Evolutionary conservation across 2,329 filamentous ascomycete genomes (phyloP).

Genomic region (Penicillium sp.): DNA sequence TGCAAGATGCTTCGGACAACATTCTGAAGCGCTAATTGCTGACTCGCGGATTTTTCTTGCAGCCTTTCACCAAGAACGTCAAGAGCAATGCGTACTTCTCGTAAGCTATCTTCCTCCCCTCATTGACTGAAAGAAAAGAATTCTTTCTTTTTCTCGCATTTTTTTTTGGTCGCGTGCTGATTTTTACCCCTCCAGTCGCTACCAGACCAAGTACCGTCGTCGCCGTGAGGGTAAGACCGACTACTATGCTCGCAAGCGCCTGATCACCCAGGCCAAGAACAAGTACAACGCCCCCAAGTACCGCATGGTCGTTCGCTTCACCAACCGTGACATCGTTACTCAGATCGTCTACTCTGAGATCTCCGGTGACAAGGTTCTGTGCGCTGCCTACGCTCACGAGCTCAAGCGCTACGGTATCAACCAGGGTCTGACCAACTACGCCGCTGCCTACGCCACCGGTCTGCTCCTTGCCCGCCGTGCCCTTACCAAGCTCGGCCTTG

Average conservation of each 20-base stretch:
- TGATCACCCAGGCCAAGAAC: constrained; percentile 99
- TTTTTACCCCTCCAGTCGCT: constrained; percentile 65
- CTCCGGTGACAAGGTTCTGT: constrained; percentile 95
- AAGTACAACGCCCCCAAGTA: constrained; percentile 99
- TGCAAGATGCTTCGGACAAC: constrained; percentile 96
- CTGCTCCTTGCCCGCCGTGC: constrained; percentile 95
- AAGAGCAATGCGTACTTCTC: constrained; percentile 99
- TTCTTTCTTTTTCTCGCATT: neutral
- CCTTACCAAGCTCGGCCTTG: constrained; percentile 94
- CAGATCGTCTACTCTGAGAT: constrained; percentile 98
- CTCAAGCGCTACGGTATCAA: constrained; percentile 95
- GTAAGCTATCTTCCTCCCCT: constrained; percentile 55
- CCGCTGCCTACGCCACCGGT: constrained; percentile 93
- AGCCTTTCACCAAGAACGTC: constrained; percentile 91
- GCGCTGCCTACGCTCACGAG: constrained; percentile 92
- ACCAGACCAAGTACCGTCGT: constrained; percentile 99
- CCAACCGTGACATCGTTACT: constrained; percentile 98
- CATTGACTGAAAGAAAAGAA: neutral
- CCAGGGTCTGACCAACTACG: constrained; percentile 99
- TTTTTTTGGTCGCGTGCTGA: constrained; percentile 12
- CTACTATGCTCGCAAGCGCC: constrained; percentile 99
- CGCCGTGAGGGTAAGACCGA: constrained; percentile 97
- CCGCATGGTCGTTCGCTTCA: constrained; percentile 98
- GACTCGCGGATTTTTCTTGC: constrained; percentile 69
- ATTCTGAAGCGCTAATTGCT: constrained; percentile 99